A percentile compares a stretch with the other conserved stretches of the same genome.
Evolutionary conservation across 805 yeast genomes (phyloP).

Genomic region (Ogataea paraovalis): DNA sequence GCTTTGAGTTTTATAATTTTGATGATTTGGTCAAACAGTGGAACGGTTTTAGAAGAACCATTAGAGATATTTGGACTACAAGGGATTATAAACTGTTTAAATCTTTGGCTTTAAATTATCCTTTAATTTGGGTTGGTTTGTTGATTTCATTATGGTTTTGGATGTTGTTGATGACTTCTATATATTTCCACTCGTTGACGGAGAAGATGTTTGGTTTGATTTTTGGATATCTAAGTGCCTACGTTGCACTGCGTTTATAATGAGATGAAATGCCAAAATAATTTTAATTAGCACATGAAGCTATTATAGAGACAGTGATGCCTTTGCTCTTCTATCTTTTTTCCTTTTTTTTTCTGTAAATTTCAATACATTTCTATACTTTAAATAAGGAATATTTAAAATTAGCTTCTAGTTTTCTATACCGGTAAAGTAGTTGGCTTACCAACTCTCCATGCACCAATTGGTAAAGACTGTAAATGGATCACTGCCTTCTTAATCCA

Average conservation of each 20-base stretch:
- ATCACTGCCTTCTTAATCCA: slow-evolving; percentile 64
- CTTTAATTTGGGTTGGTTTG: slow-evolving; percentile 29
- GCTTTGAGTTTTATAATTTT: slow-evolving; percentile 24
- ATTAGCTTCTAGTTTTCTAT: background rate
- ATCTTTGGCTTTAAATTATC: slow-evolving; percentile 15
- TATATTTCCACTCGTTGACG: slow-evolving; percentile 74
- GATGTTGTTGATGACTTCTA: slow-evolving; percentile 80
- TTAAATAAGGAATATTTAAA: background rate
- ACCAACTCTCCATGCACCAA: slow-evolving; percentile 68
- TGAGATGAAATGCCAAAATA: background rate
- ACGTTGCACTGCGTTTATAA: slow-evolving; percentile 11
- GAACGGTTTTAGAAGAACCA: background rate
- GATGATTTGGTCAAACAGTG: slow-evolving; percentile 12
- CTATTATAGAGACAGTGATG: too few relatives aligned
- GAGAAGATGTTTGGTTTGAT: slow-evolving; percentile 73
- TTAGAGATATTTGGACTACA: background rate
- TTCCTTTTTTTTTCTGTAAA: background rate
- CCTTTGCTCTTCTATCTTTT: too few relatives aligned
- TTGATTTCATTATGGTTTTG: slow-evolving; percentile 66
- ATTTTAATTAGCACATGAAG: too few relatives aligned
- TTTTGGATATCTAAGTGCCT: slow-evolving; percentile 54
- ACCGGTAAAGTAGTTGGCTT: slow-evolving; percentile 13
- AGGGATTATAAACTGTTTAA: background rate
- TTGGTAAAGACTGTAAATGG: slow-evolving; percentile 67
- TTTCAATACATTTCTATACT: background rate